Base-by-base conservation (phyloP, 2,329 filamentous ascomycete genomes). In the Ramularia endophylla region DNA sequence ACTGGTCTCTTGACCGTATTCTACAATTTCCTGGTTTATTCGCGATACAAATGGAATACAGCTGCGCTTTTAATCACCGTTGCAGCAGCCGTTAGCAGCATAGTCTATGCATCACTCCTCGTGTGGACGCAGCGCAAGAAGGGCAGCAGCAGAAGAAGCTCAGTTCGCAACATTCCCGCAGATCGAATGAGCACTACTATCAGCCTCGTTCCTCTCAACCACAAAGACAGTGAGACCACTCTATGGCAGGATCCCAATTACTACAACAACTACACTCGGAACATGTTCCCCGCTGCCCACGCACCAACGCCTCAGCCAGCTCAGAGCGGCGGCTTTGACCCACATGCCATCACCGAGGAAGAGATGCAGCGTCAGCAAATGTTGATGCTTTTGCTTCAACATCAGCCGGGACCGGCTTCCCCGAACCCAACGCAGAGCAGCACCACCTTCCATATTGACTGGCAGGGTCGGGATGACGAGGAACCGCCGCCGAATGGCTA, bases 291-390 rank as follows among this genome's bases (percentile, higher is more conserved):
- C 1, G 32, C 49, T 15, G 54, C 59, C 4, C 56, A 55, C 12
- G 47, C 53, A 17, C 36, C 48, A 6, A 25, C 51, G 40, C 44
- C 49, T 36, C 31, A 46, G 18, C 3, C 32, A 30, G 20, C 25
- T 32, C 19, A n/a, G 28, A 22, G 43, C 32, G 9, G 50, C 41
- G 55, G 46, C 27, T 59, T 60, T 40, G 56, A 62, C 28, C 55
- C 61, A 9, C 52, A 58, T 16, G 40, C 50, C 15, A 60, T 70
- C 40, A 63, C 64, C 16, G 71, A 75, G 51, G 69, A 73, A 40
- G 71, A 74, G 36, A 59, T 66, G 44, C 68, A 72, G 43, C 67
- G 69, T 20, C 68, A 71, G 49, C 71, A 74, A 46, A 71, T 73
- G 65, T 63, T 69, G n/a, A 61, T 67, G 47, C 61, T 75, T 0